phyloP scores from a whole-genome alignment of 2,329 filamentous ascomycete species.

The Grosmannia huntii region DNA sequence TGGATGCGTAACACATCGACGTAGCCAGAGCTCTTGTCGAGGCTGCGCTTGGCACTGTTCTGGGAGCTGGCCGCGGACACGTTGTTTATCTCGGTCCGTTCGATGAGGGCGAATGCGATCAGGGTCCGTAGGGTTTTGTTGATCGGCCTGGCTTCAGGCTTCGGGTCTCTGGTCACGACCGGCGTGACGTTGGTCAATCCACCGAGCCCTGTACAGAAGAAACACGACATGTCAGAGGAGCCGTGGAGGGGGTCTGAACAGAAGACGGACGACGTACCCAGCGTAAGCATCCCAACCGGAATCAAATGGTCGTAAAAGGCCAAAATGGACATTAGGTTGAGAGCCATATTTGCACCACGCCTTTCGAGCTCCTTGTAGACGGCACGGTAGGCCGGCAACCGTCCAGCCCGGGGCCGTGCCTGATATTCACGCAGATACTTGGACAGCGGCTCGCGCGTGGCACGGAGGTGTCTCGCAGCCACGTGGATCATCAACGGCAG shows the following conservation, averaged over 20 bases:
- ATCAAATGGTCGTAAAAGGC: slow-evolving; percentile 53
- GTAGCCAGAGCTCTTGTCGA: slow-evolving; percentile 29
- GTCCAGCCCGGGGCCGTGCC: slow-evolving; percentile 40
- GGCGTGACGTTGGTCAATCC: slow-evolving; percentile 32
- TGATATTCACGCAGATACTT: slow-evolving; percentile 47
- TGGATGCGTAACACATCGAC: slow-evolving; percentile 38
- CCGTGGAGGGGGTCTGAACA: background rate
- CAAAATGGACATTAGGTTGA: slow-evolving; percentile 52
- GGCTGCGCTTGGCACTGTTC: slow-evolving; percentile 22
- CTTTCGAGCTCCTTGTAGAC: slow-evolving; percentile 36
- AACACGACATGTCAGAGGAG: background rate
- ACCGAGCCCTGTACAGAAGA: slow-evolving; percentile 25
- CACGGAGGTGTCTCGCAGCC: slow-evolving; percentile 47
- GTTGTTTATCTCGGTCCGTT: slow-evolving; percentile 33
- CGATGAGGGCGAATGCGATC: slow-evolving; percentile 38
- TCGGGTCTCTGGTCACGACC: slow-evolving; percentile 28
- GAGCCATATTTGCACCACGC: slow-evolving; percentile 35
- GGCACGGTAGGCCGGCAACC: slow-evolving; percentile 31
- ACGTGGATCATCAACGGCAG: slow-evolving; percentile 57
- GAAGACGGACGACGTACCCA: slow-evolving; percentile 28
- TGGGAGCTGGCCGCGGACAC: slow-evolving; percentile 27
- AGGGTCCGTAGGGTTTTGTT: slow-evolving; percentile 37
- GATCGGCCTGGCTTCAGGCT: slow-evolving; percentile 22
- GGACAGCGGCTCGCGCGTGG: slow-evolving; percentile 46
- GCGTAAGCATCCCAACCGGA: slow-evolving; percentile 50